Percentiles rank a stretch among this genome's conserved stretches.
phyloP scores from a whole-genome alignment of 371 early-diverging fungal species.

The Rhizopus microsporus region DNA sequence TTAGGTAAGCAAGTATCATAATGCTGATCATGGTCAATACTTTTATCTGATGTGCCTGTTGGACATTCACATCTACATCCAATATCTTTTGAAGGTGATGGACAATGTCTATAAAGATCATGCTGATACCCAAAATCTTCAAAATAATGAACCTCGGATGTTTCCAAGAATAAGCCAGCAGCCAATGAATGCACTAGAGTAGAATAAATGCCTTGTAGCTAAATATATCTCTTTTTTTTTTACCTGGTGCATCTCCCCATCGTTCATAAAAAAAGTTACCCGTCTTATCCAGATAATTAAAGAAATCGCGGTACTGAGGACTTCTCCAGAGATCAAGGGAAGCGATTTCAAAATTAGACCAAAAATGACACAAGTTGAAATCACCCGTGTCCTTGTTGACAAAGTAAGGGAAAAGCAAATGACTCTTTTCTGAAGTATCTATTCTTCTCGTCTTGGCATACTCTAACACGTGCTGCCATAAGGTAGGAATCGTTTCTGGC shows the following conservation, averaged over 20 bases:
- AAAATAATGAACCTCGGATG: conserved; percentile 88
- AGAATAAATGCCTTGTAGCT: neutral
- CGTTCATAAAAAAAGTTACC: conserved; percentile 74
- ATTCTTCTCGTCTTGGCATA: conserved; percentile 52
- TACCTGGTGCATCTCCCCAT: conserved; percentile 73
- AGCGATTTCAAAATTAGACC: conserved; percentile 94
- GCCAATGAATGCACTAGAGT: conserved; percentile 85
- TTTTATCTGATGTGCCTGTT: conserved; percentile 33
- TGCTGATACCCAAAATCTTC: conserved; percentile 89
- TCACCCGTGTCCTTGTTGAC: conserved; percentile 39
- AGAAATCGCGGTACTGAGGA: conserved; percentile 59
- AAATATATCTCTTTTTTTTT: neutral
- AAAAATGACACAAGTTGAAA: conserved; percentile 84
- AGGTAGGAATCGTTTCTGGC: conserved; percentile 72
- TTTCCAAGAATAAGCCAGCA: conserved; percentile 81
- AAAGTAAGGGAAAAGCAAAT: conserved; percentile 28
- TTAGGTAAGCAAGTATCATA: conserved; percentile 47
- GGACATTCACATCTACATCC: conserved; percentile 52
- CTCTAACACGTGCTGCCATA: conserved; percentile 66
- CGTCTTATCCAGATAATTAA: conserved; percentile 61
- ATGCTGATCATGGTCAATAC: conserved; percentile 48
- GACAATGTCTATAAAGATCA: conserved; percentile 74
- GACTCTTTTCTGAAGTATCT: conserved; percentile 36
- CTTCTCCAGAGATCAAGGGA: conserved; percentile 80
- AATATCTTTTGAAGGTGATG: conserved; percentile 41